Conservation (phyloP, 1,139 yeast genomes). For the Geotrichum klebahnii region DNA sequence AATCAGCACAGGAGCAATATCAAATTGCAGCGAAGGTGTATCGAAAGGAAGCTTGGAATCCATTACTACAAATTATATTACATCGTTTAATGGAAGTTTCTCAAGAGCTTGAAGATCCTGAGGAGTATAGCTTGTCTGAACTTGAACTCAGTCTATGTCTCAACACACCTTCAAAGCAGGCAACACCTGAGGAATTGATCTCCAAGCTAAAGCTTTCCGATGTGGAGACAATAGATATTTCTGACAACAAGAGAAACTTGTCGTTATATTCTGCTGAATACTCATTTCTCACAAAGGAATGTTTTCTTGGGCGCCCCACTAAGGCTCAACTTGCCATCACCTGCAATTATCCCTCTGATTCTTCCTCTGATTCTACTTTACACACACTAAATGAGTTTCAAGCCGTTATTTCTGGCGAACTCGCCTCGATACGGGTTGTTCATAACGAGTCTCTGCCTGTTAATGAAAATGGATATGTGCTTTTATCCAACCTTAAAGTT, state of each 20-base stretch:
- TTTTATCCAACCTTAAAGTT: not conserved
- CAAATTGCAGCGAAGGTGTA: constrained; percentile 30
- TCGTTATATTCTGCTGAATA: constrained; percentile 25
- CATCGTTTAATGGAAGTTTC: constrained; percentile 26
- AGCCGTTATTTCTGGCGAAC: constrained; percentile 23
- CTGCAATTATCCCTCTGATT: constrained; percentile 19
- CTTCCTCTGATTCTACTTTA: not conserved
- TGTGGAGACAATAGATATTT: not conserved
- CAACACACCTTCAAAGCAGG: not conserved
- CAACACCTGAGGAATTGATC: not conserved
- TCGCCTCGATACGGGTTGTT: constrained; percentile 24
- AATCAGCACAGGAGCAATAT: constrained; percentile 40
- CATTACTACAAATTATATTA: constrained; percentile 26
- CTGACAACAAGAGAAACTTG: not conserved
- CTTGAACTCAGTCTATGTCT: constrained; percentile 18
- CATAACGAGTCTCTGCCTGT: constrained; percentile 23
- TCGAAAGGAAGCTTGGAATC: constrained; percentile 32
- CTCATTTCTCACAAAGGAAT: constrained; percentile 27
- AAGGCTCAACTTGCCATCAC: constrained; percentile 28
- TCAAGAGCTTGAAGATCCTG: constrained; percentile 19
- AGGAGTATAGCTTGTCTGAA: constrained; percentile 26
- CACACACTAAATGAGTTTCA: constrained; percentile 19
- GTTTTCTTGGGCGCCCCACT: constrained; percentile 29
- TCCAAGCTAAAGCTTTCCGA: constrained; percentile 1
- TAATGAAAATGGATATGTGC: not conserved